These are phyloP conservation scores for Sambucus nigra DNA, from an alignment of 129 eudicot species.

Conservation along the genomic window DNA sequence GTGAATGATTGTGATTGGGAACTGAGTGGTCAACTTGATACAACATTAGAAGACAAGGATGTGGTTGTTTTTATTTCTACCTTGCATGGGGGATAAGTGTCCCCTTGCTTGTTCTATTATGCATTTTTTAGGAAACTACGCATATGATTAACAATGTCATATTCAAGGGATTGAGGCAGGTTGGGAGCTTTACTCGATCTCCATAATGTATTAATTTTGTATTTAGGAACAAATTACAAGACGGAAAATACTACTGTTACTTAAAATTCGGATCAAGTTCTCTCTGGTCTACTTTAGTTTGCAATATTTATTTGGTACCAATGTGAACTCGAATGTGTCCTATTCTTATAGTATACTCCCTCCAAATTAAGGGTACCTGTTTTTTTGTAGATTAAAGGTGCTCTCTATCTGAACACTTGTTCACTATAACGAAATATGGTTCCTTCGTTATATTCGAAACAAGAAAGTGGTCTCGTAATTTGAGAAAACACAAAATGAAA, in stretches of 20 bases:
- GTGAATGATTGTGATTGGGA: constrained; percentile 97
- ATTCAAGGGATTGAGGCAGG: not conserved
- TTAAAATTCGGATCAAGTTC: no score
- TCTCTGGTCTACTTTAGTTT: not conserved
- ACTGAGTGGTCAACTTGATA: constrained; percentile 88
- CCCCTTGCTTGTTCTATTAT: not conserved
- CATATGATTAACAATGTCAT: not conserved
- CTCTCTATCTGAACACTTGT: no score
- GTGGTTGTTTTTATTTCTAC: constrained; percentile 85
- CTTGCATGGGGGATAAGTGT: constrained; percentile 75
- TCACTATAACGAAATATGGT: no score
- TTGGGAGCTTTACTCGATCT: not conserved
- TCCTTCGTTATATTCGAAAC: no score
- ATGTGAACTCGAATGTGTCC: no score
- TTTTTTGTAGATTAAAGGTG: no score
- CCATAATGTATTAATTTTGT: not conserved
- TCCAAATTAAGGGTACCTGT: no score
- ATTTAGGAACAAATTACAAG: not conserved
- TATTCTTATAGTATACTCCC: no score
- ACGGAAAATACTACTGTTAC: no score
- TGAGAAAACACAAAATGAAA: no score
- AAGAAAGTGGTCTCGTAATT: no score
- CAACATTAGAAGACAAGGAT: constrained; percentile 82
- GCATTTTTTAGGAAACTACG: not conserved
- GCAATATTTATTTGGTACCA: not conserved